Percentiles rank a stretch among this genome's conserved stretches.
These are phyloP conservation scores for Pycnococcus provasolii DNA, from an alignment of 139 green algal species.

Conservation along the genomic window DNA sequence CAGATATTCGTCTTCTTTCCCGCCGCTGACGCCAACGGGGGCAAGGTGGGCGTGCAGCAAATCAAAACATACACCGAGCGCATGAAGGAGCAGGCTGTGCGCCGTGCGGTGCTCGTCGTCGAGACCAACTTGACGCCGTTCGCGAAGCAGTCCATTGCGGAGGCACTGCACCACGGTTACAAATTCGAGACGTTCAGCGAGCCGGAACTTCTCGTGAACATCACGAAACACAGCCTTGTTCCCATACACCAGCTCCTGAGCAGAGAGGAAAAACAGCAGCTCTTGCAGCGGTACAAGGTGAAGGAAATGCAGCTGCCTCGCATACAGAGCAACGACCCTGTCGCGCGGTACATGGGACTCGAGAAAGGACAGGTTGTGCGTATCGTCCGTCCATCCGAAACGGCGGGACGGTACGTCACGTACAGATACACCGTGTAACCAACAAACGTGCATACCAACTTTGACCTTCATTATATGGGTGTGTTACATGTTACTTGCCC, in stretches of 20 bases:
- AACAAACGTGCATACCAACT: neutral
- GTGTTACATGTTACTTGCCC: too few species aligned
- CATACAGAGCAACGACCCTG: slow-evolving; percentile 61
- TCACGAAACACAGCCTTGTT: slow-evolving; percentile 88
- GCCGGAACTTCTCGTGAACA: slow-evolving; percentile 90
- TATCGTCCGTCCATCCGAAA: slow-evolving; percentile 85
- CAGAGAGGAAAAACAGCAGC: slow-evolving; percentile 70
- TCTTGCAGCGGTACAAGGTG: slow-evolving; percentile 79
- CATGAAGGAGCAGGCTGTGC: slow-evolving; percentile 77
- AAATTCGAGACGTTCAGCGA: slow-evolving; percentile 75
- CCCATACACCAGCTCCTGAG: slow-evolving; percentile 75
- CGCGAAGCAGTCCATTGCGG: slow-evolving; percentile 50
- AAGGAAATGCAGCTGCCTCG: slow-evolving; percentile 91
- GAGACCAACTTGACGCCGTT: slow-evolving; percentile 56
- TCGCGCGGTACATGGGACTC: slow-evolving; percentile 83
- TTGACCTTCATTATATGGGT: too few species aligned
- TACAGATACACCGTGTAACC: slow-evolving; percentile 73
- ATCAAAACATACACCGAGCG: slow-evolving; percentile 81
- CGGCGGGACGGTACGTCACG: slow-evolving; percentile 88
- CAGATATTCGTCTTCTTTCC: slow-evolving; percentile 97
- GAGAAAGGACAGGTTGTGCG: slow-evolving; percentile 79
- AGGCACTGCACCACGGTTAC: slow-evolving; percentile 59
- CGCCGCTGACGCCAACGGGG: slow-evolving; percentile 42
- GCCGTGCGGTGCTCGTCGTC: slow-evolving; percentile 78
- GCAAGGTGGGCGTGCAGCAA: slow-evolving; percentile 88